These are phyloP conservation scores for Coemansia sp. DNA, from an alignment of 192 early-diverging fungal species.

Conservation along the genomic window DNA sequence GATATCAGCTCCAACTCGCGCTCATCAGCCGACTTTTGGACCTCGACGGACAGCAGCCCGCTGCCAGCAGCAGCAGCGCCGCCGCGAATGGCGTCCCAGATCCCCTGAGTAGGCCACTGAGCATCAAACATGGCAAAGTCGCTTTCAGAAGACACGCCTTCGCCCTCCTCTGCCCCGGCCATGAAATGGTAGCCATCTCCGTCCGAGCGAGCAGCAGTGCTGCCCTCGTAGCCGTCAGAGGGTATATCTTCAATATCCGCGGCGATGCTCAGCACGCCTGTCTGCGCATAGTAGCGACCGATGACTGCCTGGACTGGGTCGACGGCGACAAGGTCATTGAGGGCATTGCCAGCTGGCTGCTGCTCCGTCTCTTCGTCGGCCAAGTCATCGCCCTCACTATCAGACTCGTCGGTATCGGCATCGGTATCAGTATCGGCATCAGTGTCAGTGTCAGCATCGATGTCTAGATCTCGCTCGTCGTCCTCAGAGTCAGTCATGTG, in stretches of 20 bases:
- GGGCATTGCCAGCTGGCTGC: not conserved
- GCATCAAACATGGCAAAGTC: conserved; percentile 5
- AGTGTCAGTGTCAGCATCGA: conserved; percentile 2
- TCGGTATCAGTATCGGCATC: conserved; percentile 16
- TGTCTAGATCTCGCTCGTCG: conserved; percentile 2
- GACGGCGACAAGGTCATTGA: conserved; percentile 20
- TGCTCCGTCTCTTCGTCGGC: not conserved
- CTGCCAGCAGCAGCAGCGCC: not conserved
- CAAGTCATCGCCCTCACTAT: not conserved
- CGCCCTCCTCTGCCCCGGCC: not conserved
- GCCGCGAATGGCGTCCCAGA: conserved; percentile 16
- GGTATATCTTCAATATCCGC: conserved; percentile 51
- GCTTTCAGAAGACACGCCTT: not conserved
- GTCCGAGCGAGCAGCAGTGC: not conserved
- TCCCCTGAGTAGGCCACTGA: conserved; percentile 6
- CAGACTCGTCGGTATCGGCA: conserved; percentile 7
- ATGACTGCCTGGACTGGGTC: conserved; percentile 45
- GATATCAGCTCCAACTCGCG: conserved; percentile 46
- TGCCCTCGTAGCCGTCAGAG: conserved; percentile 3
- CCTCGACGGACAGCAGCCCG: not conserved
- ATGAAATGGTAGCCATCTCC: not conserved
- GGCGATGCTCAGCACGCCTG: conserved; percentile 22
- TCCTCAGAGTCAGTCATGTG: not conserved
- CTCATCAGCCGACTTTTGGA: conserved; percentile 28
- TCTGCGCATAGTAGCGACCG: conserved; percentile 45